Evolutionary conservation across 2,329 filamentous ascomycete genomes (phyloP), one percentile per base, ranked within the genome.

Genomic region (Exserohilum turcica): DNA sequence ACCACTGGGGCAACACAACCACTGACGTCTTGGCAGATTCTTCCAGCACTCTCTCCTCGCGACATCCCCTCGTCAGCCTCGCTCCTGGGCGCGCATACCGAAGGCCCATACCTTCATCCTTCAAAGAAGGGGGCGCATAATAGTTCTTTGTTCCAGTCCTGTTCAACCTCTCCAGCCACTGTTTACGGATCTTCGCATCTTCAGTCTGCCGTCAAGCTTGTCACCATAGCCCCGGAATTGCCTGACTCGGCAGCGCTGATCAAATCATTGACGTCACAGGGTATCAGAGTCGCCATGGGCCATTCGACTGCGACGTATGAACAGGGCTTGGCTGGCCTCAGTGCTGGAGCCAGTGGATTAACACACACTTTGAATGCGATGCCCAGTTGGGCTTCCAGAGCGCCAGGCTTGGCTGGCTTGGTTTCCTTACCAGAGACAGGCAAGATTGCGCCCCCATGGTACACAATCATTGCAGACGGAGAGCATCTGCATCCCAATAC

Each of bases 341-440:
- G 68, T 28, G 77, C 78, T 21, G 82, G 82, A 18, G 82, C 82
- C 27, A 80, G 73, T 33, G 74, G 78, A 36, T 66, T 84, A 1
- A 84, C 82, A 0, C 82, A 84, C 62, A 79, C 79, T 0, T 75
- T 84, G 37, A 84, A 85, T 60, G 81, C 80, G 37, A 84, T 84
- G 81, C 71, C 77, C 28, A 72, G 77, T 2, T 70, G 83, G 3
- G 72, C 78, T 48, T 81, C 82, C 39, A 76, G 82, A 28, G 75
- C 78, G 27, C 81, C 82, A 3, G 80, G 82, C 1, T 71, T 84
- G 13, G 75, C 79, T 28, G 82, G 81, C 21, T 54, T 77, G 3
- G 61, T 76, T 13, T 65, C 72, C 1, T 59, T 75, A 0, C 69
- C 61, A 0, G 21, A 48, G 7, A 61, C 52, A 50, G 46, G 63